Percentiles rank a stretch among this genome's conserved stretches.
Evolutionary conservation across 140 eudicot species (phyloP).

Genomic region (Anethum foeniculum): DNA sequence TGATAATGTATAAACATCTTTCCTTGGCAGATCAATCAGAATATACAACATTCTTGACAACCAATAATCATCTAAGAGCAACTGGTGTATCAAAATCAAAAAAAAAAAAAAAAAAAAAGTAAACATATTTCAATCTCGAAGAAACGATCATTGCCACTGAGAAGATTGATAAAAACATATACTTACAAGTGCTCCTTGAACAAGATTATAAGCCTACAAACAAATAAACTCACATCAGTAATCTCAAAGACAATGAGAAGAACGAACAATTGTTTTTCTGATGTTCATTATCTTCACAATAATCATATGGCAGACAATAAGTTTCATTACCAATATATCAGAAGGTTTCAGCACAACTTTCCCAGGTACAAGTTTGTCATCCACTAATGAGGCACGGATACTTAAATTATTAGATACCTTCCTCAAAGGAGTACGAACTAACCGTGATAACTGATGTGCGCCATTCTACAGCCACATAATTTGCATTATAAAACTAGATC

Average conservation of each 20-base stretch:
- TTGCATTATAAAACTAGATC: background rate
- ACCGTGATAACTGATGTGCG: constrained; percentile 26
- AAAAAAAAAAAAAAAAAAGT: too few species aligned
- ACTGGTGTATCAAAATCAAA: background rate
- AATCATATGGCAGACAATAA: constrained; percentile 2
- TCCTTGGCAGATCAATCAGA: background rate
- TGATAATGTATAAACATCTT: background rate
- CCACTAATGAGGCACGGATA: constrained; percentile 50
- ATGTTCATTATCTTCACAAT: background rate
- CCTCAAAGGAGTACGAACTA: constrained; percentile 27
- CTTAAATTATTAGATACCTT: constrained; percentile 20
- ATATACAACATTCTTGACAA: background rate
- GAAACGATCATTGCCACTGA: constrained; percentile 7
- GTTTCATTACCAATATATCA: constrained; percentile 61
- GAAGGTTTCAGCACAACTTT: constrained; percentile 41
- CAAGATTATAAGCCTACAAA: constrained; percentile 91
- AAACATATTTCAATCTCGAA: background rate
- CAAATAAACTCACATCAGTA: constrained; percentile 14
- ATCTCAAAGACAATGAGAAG: constrained; percentile 7
- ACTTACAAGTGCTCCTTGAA: constrained; percentile 92
- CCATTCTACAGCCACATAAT: constrained; percentile 34
- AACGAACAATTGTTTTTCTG: constrained; percentile 7
- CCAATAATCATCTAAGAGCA: background rate
- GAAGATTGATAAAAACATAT: constrained; percentile 5
- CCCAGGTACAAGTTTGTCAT: constrained; percentile 37